A percentile compares a stretch with the other conserved stretches of the same genome.
Conservation (phyloP, 768 basidiomycete genomes). For the Lactarius trivialis region DNA sequence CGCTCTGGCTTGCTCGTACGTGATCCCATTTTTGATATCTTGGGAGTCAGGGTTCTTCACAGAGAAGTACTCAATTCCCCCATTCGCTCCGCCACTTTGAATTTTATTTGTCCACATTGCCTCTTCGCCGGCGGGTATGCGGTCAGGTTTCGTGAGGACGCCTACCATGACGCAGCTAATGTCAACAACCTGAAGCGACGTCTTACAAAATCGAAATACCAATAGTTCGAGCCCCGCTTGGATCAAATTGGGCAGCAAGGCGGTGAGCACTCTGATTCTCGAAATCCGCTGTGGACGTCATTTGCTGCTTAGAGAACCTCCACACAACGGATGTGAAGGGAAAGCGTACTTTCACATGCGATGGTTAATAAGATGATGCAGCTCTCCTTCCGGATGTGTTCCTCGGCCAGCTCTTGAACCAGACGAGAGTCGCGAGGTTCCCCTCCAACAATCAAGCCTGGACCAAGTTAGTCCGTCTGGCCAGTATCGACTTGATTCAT, state of each 20-base stretch:
- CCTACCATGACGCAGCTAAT: neutral
- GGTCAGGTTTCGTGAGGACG: slow-evolving; percentile 19
- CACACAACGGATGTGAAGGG: neutral
- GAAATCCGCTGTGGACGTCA: slow-evolving; percentile 55
- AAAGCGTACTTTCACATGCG: slow-evolving; percentile 54
- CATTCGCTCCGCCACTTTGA: neutral
- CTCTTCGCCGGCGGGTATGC: slow-evolving; percentile 19
- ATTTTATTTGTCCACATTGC: slow-evolving; percentile 12
- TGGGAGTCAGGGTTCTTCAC: slow-evolving; percentile 22
- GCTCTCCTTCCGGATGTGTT: slow-evolving; percentile 56
- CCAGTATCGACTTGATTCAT: neutral
- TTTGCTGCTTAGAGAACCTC: neutral
- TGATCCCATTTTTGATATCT: slow-evolving; percentile 16
- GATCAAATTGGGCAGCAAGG: slow-evolving; percentile 55
- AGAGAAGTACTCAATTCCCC: slow-evolving; percentile 14
- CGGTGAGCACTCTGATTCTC: slow-evolving; percentile 72
- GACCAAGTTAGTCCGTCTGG: too few species aligned
- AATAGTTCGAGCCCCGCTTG: slow-evolving; percentile 61
- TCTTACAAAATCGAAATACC: slow-evolving; percentile 36
- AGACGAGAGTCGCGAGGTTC: slow-evolving; percentile 46
- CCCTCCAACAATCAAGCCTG: slow-evolving; percentile 52
- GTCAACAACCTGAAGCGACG: neutral
- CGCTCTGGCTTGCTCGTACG: slow-evolving; percentile 18
- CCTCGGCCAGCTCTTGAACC: slow-evolving; percentile 47
- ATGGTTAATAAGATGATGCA: slow-evolving; percentile 59